Base-by-base conservation (phyloP, 2,329 filamentous ascomycete species). In the Colletotrichum plurivorum region DNA sequence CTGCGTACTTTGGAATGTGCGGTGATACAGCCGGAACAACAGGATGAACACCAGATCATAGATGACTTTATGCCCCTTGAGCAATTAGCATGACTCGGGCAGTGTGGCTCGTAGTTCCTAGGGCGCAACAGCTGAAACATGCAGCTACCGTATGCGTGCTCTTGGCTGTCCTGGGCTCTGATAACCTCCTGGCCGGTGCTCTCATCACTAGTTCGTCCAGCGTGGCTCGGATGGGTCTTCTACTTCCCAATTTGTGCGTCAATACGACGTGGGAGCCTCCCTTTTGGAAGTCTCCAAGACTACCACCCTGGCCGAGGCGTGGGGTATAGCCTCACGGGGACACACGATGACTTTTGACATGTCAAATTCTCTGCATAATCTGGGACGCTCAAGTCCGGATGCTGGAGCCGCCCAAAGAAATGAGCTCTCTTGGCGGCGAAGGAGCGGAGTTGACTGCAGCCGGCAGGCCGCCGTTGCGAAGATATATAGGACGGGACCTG, bases 41-140 rank as follows among this genome's bases (percentile, higher is more conserved):
- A 48, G 1, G 16, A 48, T n/a, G 18, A 52, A 52, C 49, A 31
- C 49, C 20, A 52, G 49, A 25, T 15, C 45, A 52, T 27, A 52
- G 45, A 5, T 18, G 16, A 18, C n/a, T 18, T 18, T 48, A 18
- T 10, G 45, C 45, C 18, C 45, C 18, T 8, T 48, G 3, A 48
- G n/a, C n/a, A 18, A 20, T 48, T 7, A 12, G 22, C 61, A 56
- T 65, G 62, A 59, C 62, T 65, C 62, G 46, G 20, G 8, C 36
- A 13, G 16, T 8, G 22, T 9, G 13, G 22, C 15, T 55, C 25
- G 25, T 10, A 20, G 20, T 9, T 15, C 18, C 27, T 16, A 2
- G 31, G 53, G 22, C 45, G n/a, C 20, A 51, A 51, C 15, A 62
- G 59, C 64, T 67, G 64, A 67, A 67, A 67, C 64, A 56, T 55